Conservation (phyloP, 176 grass and related monocot genomes). For the Carex littledalei region DNA sequence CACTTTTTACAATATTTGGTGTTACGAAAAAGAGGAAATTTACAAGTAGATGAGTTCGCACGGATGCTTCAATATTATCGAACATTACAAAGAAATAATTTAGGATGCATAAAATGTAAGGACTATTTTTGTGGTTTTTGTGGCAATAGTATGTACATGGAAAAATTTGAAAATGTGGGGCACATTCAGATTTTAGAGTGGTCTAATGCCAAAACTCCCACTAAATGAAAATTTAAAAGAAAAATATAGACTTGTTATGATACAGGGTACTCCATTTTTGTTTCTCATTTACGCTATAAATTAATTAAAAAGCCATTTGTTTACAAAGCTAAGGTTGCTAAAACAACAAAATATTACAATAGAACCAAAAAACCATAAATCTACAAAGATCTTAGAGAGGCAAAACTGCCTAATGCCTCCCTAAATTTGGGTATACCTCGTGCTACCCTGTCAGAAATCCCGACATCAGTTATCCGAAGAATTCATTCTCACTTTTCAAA, state of each 20-base stretch:
- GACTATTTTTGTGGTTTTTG: background rate
- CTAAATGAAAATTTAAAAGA: background rate
- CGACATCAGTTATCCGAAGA: background rate
- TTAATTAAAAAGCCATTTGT: background rate
- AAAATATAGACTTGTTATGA: no score
- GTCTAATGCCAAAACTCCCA: background rate
- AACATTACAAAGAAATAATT: background rate
- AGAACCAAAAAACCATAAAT: background rate
- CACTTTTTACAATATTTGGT: background rate
- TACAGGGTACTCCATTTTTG: no score
- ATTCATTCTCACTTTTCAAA: background rate
- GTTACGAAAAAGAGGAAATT: background rate
- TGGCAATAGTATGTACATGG: background rate
- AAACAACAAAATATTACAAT: background rate
- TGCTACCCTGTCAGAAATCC: background rate
- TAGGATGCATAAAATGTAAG: background rate
- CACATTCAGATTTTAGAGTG: no score
- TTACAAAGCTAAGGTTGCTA: background rate
- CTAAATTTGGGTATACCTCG: background rate
- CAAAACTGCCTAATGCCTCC: background rate
- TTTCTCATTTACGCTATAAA: no score
- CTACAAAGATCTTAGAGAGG: background rate
- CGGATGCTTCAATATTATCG: background rate
- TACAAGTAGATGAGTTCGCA: background rate
- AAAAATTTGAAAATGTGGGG: background rate